Conservation (phyloP, 371 early-diverging fungal species). For the Syncephalastrum racemosum region DNA sequence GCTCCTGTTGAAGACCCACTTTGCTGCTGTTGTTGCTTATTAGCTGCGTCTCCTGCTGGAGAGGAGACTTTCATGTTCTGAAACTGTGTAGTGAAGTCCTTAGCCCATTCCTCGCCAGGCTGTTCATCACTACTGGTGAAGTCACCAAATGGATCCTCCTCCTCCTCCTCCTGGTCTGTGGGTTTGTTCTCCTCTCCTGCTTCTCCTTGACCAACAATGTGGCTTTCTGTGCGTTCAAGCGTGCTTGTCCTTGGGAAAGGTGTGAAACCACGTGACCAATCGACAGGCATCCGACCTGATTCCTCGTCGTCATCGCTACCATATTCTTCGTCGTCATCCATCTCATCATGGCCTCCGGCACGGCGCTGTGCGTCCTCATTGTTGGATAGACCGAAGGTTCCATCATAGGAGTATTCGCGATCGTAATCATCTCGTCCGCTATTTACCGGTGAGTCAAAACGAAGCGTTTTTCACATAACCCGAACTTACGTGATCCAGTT, state of each 20-base stretch:
- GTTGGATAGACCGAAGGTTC: constrained; percentile 16
- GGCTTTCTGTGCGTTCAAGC: constrained; percentile 31
- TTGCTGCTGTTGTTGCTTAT: too few species aligned
- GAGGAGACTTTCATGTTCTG: constrained; percentile 13
- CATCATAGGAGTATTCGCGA: constrained; percentile 22
- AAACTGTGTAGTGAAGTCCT: constrained; percentile 14
- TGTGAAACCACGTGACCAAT: constrained; percentile 26
- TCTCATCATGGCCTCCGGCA: constrained; percentile 12
- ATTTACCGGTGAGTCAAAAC: too few species aligned
- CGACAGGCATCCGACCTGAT: constrained; percentile 15
- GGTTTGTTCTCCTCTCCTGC: constrained; percentile 10
- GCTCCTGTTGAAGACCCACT: constrained; percentile 1
- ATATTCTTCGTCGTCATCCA: constrained; percentile 26
- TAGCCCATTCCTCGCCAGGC: constrained; percentile 10
- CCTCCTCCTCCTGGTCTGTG: constrained; percentile 17
- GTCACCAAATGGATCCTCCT: constrained; percentile 46
- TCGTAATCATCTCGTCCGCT: constrained; percentile 31
- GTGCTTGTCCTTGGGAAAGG: constrained; percentile 25
- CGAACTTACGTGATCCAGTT: constrained; percentile 33
- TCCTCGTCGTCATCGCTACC: constrained; percentile 30
- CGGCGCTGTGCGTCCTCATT: constrained; percentile 8
- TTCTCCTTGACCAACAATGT: constrained; percentile 16
- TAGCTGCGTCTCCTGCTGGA: too few species aligned
- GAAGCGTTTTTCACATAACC: not conserved
- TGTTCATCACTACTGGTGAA: constrained; percentile 24